Evolutionary conservation across 352 stramenopile genomes (phyloP), one percentile per base, ranked within the genome.

Genomic region (Pythium biforme): DNA sequence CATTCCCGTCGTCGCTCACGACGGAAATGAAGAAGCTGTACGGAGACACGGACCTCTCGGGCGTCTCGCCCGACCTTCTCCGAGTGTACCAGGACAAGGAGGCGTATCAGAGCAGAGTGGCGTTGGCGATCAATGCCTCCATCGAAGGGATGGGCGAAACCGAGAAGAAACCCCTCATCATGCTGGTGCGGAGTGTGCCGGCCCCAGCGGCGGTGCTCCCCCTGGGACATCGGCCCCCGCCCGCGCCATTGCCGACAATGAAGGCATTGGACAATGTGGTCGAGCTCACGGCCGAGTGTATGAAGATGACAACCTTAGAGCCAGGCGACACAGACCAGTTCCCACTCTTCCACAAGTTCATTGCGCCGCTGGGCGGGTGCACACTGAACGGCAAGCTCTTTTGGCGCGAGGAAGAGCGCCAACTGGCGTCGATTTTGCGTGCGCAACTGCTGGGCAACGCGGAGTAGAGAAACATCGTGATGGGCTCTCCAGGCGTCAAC

Each of bases 341-440:
- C 25, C 60, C 52, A 15, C 45, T 14, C 3, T 52, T 64, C 23
- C 25, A 49, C 12, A 41, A 19, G n/a, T 69, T 69, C 17, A 64
- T 64, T 47, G 48, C 43, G 26, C 26, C 12, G 1, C 41, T 69
- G 0, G 55, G 62, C 31, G 62, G 62, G 19, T 69, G 37, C 48
- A 55, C 54, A 19, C 22, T 0, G n/a, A 37, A 12, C 19, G 62
- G 54, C 9, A 17, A 54, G 23, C 4, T 69, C 26, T 64, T 25
- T 41, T 69, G 62, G 62, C 62, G 26, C 9, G 31, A 63, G 7
- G 62, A 69, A 45, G 62, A 69, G 19, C 20, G 37, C 20, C 54
- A 64, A 27, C 26, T 69, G 0, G 20, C 25, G 4, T 46, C 33
- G 17, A 25, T 68, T 17, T 8, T 68, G 9, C 15, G 15, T 17